phyloP scores from a whole-genome alignment of 768 basidiomycete species.

The Megacollybia marginata region DNA sequence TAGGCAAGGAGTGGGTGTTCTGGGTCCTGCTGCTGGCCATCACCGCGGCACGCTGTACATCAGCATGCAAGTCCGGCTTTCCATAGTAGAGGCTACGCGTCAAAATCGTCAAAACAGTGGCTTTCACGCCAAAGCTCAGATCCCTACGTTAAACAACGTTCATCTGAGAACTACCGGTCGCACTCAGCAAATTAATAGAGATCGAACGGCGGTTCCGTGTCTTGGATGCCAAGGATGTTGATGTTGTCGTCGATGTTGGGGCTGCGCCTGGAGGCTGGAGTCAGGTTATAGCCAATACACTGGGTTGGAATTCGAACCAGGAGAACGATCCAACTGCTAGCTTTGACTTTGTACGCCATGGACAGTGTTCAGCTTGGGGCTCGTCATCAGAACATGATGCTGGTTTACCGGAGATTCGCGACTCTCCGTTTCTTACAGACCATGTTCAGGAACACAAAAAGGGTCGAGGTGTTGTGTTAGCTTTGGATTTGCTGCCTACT shows the following conservation, averaged over 20 bases:
- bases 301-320: conserved; percentile 39
- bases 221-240: conserved; percentile 41
- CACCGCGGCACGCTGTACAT: no score
- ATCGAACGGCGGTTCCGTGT: conserved; percentile 53
- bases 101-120: not conserved
- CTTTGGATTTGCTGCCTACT: conserved; percentile 76
- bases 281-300: conserved; percentile 63
- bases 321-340: conserved; percentile 1
- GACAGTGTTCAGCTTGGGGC: no score
- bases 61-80: no score
- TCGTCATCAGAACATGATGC: no score
- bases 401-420: no score
- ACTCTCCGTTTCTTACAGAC: no score
- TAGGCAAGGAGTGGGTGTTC: no score
- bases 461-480: conserved; percentile 49
- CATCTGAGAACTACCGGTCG: conserved; percentile 52
- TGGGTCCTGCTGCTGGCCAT: no score
- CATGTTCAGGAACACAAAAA: conserved; percentile 4
- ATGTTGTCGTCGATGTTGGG: conserved; percentile 76
- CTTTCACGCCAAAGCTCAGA: not conserved
- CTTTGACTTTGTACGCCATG: no score
- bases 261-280: conserved; percentile 94
- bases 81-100: not conserved
- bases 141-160: conserved; percentile 8
- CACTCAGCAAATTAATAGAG: conserved; percentile 91